Evolutionary conservation across 2,329 filamentous ascomycete species (phyloP).

Genomic region (Fusarium siculi): DNA sequence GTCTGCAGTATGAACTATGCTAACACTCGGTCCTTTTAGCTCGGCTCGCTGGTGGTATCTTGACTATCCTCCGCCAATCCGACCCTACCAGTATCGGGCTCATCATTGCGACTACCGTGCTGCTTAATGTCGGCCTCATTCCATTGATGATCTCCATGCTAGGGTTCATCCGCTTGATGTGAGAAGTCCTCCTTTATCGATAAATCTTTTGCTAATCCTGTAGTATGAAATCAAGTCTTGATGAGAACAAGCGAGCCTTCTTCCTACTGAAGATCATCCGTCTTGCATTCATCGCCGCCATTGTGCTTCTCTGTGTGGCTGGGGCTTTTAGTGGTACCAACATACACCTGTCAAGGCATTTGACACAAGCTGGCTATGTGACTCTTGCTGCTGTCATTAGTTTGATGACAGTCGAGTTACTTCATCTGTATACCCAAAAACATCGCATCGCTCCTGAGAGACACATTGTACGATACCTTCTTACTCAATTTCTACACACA

Average conservation of each 20-base stretch:
- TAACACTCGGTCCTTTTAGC: neutral
- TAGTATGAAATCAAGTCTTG: neutral
- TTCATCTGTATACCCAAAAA: neutral
- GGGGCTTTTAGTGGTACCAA: neutral
- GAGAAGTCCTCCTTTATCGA: accelerated
- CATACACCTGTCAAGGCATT: neutral
- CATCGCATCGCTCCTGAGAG: neutral
- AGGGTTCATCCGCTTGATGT: neutral
- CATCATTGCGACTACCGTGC: neutral
- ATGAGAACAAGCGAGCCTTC: neutral
- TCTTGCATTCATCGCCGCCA: neutral
- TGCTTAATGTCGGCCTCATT: neutral
- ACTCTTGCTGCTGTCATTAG: neutral
- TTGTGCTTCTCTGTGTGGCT: neutral
- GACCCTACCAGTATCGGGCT: neutral
- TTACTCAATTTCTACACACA: no score
- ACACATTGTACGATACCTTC: neutral
- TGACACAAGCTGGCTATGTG: neutral
- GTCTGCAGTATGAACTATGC: accelerated
- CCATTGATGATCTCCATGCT: neutral
- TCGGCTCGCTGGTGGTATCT: neutral
- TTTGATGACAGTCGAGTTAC: neutral
- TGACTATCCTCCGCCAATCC: neutral
- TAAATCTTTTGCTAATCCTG: accelerated
- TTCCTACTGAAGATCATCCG: neutral